Evolutionary conservation across 139 green algal species (phyloP), one percentile per base, ranked within the genome.

Genomic region (Volvox africanus): DNA sequence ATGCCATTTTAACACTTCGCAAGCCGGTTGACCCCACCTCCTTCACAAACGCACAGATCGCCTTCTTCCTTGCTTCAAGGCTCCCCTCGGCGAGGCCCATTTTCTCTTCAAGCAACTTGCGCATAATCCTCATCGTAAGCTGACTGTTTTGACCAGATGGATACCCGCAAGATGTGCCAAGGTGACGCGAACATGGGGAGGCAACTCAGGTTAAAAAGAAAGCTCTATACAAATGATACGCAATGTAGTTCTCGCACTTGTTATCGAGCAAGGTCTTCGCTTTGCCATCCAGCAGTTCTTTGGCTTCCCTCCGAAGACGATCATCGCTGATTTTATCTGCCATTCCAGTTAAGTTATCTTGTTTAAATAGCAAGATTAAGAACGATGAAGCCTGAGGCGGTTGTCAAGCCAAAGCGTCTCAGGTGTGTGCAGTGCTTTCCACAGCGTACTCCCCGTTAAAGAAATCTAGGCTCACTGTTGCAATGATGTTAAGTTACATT

Each of bases 81-180:
- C 33, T 67, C 19, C 75, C 77, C n/a, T 69, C 30, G 13, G 62
- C 17, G 9, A 91, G 32, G 0, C 75, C 75, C 26, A 91, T 30
- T 22, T 91, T 83, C 26, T 77, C 44, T 76, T 91, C 86, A n/a
- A 91, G 86, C 6, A 91, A 62, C 55, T 61, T 75, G 5, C 86
- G 86, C 73, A 91, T 83, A 50, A 83, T 76, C 11, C 65, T 67
- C 24, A 75, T 44, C 6, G 77, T 91, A 30, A 91, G 76, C 24
- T 73, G 61, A 35, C 86, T 91, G 86, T 76, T 9, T 61, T 32
- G 44, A 55, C 9, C 44, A 55, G 9, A 55, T 55, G 44, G 44
- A 9, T 9, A 55, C 5, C 44, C 44, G 44, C 44, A 55, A n/a
- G 44, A 55, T 9, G 44, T 55, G 44, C 44, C 44, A 55, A 55